Base-by-base conservation (phyloP, 108 stramenopile species). In the Mediolabrus comicus region DNA sequence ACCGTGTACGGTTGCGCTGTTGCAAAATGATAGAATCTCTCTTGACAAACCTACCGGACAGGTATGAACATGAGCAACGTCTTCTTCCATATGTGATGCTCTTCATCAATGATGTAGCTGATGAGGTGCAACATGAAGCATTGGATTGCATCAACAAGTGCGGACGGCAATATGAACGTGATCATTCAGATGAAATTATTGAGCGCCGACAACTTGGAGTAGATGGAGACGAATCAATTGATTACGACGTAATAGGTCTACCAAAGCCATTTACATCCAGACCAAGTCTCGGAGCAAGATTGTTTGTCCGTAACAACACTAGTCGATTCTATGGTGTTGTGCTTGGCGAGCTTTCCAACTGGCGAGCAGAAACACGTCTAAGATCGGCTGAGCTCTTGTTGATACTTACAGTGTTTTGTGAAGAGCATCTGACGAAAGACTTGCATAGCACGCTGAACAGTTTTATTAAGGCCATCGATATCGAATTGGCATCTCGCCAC, bases 191-290 rank as follows among this genome's bases (percentile, higher is more conserved):
- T 25, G 89, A 91, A 30, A 35, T 90, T 13, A 76, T 89, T 36
- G 90, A 92, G 57, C 41, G 86, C 51, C 66, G 80, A n/a, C 91
- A 92, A 64, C 83, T 86, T 35, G 92, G 89, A 13, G 74, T 91
- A 8, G 91, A 92, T 69, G 91, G 89, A 32, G 87, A 91, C 52
- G 41, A 63, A n/a, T 58, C 66, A 7, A 81, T 62, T 9, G 87
- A 91, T 57, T 83, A 88, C 64, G 29, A 67, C 27, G 52, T 51
- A 91, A n/a, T n/a, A 22, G 36, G 56, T n/a, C 61, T 91, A 17
- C 92, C 92, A 7, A 25, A 27, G 8, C 90, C 91, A 17, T 90
- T 92, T 28, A 56, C 52, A 17, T 59, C 56, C 14, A 59, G 92
- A 51, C 92, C 92, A 22, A 65, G 87, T 33, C 63, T 94, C 28